phyloP scores from a whole-genome alignment of 2,329 filamentous ascomycete genomes.

The Fusarium lateritium region DNA sequence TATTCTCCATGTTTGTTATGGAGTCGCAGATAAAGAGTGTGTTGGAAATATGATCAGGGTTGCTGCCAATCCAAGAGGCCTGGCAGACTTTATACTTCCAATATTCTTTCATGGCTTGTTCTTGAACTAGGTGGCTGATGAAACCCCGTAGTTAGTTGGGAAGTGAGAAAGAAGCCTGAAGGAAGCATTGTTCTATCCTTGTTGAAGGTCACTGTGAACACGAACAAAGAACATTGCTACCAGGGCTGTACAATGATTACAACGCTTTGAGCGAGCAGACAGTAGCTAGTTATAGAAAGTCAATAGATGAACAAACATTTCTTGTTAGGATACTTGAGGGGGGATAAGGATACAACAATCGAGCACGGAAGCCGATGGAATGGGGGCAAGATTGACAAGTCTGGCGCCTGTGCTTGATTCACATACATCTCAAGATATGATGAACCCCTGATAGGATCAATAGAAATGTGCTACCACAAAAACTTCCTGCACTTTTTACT shows the following conservation, averaged over 20 bases:
- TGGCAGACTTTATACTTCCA: conserved; percentile 1
- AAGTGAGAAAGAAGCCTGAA: neutral
- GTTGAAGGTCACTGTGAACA: neutral
- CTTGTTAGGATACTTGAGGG: neutral
- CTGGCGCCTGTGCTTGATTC: neutral
- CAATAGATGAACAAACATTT: neutral
- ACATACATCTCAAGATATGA: neutral
- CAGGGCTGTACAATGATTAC: neutral
- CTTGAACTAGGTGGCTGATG: neutral
- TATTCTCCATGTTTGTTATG: conserved; percentile 7
- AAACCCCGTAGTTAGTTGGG: neutral
- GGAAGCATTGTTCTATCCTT: neutral
- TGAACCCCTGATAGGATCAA: neutral
- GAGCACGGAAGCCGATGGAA: neutral
- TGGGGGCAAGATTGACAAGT: neutral
- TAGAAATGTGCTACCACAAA: conserved; percentile 68
- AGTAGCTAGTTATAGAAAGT: neutral
- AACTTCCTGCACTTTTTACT: conserved; percentile 77
- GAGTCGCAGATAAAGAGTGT: neutral
- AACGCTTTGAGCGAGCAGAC: neutral
- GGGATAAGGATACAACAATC: neutral
- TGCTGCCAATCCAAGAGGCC: too few species aligned
- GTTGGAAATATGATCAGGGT: too few species aligned
- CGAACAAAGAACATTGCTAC: conserved; percentile 11
- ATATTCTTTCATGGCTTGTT: neutral